Evolutionary conservation across 2,329 filamentous ascomycete genomes (phyloP), one percentile per base, ranked within the genome.

Genomic region (Fusarium sarcochroum): DNA sequence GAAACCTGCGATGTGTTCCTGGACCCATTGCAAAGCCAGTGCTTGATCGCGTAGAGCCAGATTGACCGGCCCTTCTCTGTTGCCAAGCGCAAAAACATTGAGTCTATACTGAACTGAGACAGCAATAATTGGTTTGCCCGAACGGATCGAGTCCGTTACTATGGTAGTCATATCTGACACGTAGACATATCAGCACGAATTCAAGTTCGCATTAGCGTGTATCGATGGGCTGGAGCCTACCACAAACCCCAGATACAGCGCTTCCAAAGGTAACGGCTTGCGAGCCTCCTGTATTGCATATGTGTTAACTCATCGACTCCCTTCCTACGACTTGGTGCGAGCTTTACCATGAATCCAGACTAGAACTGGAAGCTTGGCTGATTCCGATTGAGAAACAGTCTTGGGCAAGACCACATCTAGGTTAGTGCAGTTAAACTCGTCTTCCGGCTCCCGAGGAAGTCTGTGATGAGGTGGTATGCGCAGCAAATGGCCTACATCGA

Each of bases 221-320:
- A 13, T 30, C 27, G 10, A 30, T 11, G 10, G 27, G 10, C 4
- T 4, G 27, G 4, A 13, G 5, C 78, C 34, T 70, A 82, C 80
- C 80, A 17, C 82, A 83, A 17, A 83, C 74, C 7, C 77, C 76
- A 1, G 80, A 81, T 5, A 79, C 77, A 21, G 77, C 78, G 18
- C 77, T 81, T 34, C 80, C 82, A 58, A 82, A 84, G 0, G 81
- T 82, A 7, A 83, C 76, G 2, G 80, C 75, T 48, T 84, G 82
- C 5, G 81, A 83, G 11, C 82, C 82, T 11, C 80, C 75, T 77
- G 15, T 14, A 2, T 2, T 7, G 8, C 3, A 1, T 4, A 1
- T 1, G 2, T 1, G 2, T 69, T 2, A 69, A 49, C 4, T 5
- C 17, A 23, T 20, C 17, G 38, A n/a, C 14, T 23, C 5, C 1